Base-by-base conservation (phyloP, 805 yeast species). In the Schizosaccharomyces octosporus region DNA sequence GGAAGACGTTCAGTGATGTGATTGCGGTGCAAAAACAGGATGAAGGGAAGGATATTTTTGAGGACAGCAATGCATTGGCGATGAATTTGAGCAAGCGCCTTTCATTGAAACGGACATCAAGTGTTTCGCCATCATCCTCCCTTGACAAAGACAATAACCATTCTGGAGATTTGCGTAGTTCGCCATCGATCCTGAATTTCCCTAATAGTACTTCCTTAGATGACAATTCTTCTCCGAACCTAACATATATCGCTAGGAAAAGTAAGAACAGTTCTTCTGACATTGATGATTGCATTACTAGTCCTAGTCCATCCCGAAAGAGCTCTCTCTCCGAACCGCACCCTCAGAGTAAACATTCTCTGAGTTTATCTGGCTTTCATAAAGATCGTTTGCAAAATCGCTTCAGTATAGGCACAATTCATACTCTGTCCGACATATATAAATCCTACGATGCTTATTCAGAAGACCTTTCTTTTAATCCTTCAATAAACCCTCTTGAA, bases 401-500 rank as follows among this genome's bases (percentile, higher is more conserved):
- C 31, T 24, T 51, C 36, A 51, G 57, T 29, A 51, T 51, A 17
- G 57, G 57, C 36, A 51, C 57, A 3, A 29, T 3, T 11, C 17
- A 51, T 51, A 51, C 57, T 6, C 31, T 19, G 19, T 24, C n/a
- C 11, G 57, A 51, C 13, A 13, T 29, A 1, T 51, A 51, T 24
- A 9, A 51, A n/a, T 21, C 57, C 27, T 51, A 51, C n/a, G 61
- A 63, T 24, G 65, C 65, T 4, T 61, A 55, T 29, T 65, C 66
- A 5, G 64, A 61, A 27, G 63, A 62, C 15, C 58, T 64, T n/a
- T 59, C 48, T 4, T 60, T 55, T 48, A 31, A 63, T 4, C 63
- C 66, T 5, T 59, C 54, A 36, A 43, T 48, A 60, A 63, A 64
- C 48, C 66, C 66, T 3, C 61, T 64, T n/a, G 63, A 62, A 19